phyloP scores from a whole-genome alignment of 495 filamentous ascomycete genomes.

The Beverwykella pulmonaria region DNA sequence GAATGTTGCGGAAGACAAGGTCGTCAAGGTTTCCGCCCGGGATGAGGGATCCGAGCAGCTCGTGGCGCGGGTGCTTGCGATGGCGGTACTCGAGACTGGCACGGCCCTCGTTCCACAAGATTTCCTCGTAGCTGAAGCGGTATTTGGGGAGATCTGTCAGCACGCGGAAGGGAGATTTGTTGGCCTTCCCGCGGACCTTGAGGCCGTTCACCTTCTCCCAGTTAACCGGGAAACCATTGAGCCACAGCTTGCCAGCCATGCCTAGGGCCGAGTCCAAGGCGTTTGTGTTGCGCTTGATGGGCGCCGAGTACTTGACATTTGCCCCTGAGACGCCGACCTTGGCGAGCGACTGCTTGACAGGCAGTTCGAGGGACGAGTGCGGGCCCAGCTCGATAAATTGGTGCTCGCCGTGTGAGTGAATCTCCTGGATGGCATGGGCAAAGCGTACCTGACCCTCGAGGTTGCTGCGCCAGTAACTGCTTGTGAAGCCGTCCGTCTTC shows the following conservation, averaged over 20 bases:
- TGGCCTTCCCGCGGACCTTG: background rate
- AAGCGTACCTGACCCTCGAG: constrained; percentile 5
- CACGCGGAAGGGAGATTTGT: background rate
- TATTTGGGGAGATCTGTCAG: constrained; percentile 12
- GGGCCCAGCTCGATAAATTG: constrained; percentile 15
- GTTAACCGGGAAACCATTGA: background rate
- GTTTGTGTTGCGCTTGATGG: background rate
- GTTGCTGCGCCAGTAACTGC: constrained; percentile 14
- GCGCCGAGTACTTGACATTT: background rate
- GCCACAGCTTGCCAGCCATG: background rate
- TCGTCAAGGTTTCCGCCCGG: background rate
- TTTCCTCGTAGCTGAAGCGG: background rate
- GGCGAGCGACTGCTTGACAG: background rate
- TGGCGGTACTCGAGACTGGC: background rate
- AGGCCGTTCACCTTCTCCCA: background rate
- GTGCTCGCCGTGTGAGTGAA: background rate
- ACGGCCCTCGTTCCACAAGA: background rate
- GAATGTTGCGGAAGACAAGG: background rate
- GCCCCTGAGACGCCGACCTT: background rate
- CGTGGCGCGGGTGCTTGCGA: background rate
- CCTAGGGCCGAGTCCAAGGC: background rate
- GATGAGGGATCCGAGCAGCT: background rate
- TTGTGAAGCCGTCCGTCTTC: background rate
- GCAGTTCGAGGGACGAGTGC: constrained; percentile 5
- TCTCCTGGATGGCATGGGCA: background rate